Base-by-base conservation (phyloP, 2,329 filamentous ascomycete genomes). In the Drechslerella stenobrocha region DNA sequence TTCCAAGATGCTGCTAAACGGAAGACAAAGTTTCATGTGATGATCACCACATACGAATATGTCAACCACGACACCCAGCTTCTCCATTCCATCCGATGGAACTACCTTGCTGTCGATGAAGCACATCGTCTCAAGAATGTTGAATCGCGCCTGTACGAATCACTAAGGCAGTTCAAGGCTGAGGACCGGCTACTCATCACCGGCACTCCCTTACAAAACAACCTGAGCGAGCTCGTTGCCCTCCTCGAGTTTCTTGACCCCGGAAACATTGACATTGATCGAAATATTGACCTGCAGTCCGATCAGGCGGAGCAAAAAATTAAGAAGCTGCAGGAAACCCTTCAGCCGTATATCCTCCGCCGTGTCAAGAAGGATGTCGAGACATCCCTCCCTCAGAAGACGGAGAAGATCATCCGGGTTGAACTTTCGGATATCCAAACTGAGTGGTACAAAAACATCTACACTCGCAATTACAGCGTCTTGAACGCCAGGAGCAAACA, bases 401-500 rank as follows among this genome's bases (percentile, higher is more conserved):
- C 90, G 0, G 93, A 98, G 76, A 98, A 97, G 80, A 98, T 98
- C 71, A 95, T 98, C 75, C 90, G 95, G 58, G 93, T 98, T 37
- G 93, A 97, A 77, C 81, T 98, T 51, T 95, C 93, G 0, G 93
- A 98, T 76, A 87, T 97, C 24, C 93, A 98, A 75, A 81, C 97
- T 7, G 92, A 98, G 71, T 97, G 96, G 77, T 98, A 98, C 80
- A 97, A 97, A 78, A 97, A 97, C 74, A 97, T 98, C 64, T 81
- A 98, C 22, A 97, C 93, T 0, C 87, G 92, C 74, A 98, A 98
- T 75, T 98, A 98, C 74, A 86, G 90, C 26, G 93, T 92, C 2
- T 81, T 98, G 28, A 96, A 95, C 73, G 89, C 96, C 74, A 92
- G 90, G 45, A 86, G 87, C 44, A 72, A 70, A 30, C 89, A 95